These are phyloP conservation scores for Pisolithus tinctorius DNA, from an alignment of 768 basidiomycete genomes.

Conservation along the genomic window DNA sequence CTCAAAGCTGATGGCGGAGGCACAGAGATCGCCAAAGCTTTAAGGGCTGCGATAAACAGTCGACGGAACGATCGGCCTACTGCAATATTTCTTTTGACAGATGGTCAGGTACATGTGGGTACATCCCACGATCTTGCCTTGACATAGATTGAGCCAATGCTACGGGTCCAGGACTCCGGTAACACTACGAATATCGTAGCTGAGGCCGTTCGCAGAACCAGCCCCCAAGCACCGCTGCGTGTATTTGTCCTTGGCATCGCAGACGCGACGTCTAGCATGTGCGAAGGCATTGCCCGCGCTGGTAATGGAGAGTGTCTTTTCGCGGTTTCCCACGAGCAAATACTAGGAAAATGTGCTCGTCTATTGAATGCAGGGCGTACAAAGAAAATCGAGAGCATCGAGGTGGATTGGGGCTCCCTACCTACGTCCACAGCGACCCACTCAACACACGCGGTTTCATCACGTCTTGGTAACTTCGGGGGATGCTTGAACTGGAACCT, in stretches of 20 bases:
- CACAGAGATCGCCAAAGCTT: conserved; percentile 42
- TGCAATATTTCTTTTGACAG: conserved; percentile 52
- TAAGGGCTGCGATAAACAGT: conserved; percentile 31
- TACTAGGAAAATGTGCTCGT: conserved; percentile 41
- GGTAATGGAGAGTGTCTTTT: conserved; percentile 48
- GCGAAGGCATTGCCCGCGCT: conserved; percentile 45
- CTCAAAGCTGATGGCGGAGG: conserved; percentile 44
- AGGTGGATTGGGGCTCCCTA: conserved; percentile 43
- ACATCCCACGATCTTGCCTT: not conserved
- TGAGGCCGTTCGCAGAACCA: conserved; percentile 27
- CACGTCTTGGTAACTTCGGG: conserved; percentile 4
- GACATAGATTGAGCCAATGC: not conserved
- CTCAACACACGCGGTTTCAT: not conserved
- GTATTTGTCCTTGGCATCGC: conserved; percentile 60
- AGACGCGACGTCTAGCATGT: conserved; percentile 42
- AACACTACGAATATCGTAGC: conserved; percentile 17
- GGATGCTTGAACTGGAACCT: conserved; percentile 24
- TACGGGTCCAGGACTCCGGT: conserved; percentile 7
- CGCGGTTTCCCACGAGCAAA: conserved; percentile 38
- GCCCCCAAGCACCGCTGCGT: conserved; percentile 31
- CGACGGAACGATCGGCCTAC: conserved; percentile 34
- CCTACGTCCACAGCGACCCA: not conserved
- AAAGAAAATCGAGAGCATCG: conserved; percentile 37
- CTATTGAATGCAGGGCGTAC: conserved; percentile 47
- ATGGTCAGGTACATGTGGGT: conserved; percentile 38